Evolutionary conservation across 768 basidiomycete species (phyloP).

Genomic region (Russula brevipes): DNA sequence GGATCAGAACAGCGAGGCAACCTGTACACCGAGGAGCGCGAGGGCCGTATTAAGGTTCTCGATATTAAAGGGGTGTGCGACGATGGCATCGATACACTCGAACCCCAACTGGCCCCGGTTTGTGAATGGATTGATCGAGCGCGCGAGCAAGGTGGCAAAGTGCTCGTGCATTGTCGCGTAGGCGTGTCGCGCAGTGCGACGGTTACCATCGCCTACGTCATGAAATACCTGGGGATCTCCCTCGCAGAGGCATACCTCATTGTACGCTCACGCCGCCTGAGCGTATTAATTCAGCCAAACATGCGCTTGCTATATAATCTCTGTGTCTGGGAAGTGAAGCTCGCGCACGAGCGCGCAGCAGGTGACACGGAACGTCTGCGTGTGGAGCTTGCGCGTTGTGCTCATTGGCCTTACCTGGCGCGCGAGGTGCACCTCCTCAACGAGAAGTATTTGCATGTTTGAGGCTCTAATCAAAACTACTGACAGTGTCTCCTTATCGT

Average conservation of each 20-base stretch:
- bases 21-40: constrained; percentile 82
- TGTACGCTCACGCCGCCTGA: constrained; percentile 83
- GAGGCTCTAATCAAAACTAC: background rate
- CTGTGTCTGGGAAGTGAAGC: constrained; percentile 88
- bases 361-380: constrained; percentile 46
- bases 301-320: constrained; percentile 94
- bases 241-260: constrained; percentile 93
- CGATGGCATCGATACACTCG: constrained; percentile 92
- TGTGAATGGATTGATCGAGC: constrained; percentile 94
- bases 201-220: constrained; percentile 96
- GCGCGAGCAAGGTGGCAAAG: constrained; percentile 74
- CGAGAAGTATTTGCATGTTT: constrained; percentile 63
- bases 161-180: constrained; percentile 97
- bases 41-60: constrained; percentile 84
- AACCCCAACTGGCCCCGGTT: constrained; percentile 81
- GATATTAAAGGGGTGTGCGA: constrained; percentile 92
- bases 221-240: constrained; percentile 82
- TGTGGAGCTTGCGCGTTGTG: constrained; percentile 57
- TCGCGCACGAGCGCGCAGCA: constrained; percentile 70
- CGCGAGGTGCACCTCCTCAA: constrained; percentile 82
- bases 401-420: constrained; percentile 82
- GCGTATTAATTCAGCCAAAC: constrained; percentile 91
- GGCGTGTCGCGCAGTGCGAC: constrained; percentile 95
- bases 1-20: constrained; percentile 57
- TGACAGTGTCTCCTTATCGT: background rate